phyloP scores from a whole-genome alignment of 352 stramenopile genomes.

The Phytophthora kernoviae region DNA sequence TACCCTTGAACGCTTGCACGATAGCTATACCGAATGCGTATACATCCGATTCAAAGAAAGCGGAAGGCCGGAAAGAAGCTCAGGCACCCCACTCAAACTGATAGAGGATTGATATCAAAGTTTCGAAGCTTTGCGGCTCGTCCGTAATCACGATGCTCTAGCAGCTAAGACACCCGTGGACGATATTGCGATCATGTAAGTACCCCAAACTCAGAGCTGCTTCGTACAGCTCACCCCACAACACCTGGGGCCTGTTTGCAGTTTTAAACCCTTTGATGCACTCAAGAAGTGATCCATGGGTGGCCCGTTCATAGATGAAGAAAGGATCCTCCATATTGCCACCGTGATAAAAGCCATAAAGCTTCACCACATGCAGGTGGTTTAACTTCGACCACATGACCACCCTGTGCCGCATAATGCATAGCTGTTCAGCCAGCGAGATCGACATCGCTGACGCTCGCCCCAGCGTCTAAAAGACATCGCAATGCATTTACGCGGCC shows the following conservation, averaged over 20 bases:
- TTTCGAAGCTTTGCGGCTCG: constrained; percentile 11
- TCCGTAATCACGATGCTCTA: constrained; percentile 14
- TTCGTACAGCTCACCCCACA: constrained; percentile 27
- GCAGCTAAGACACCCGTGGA: constrained; percentile 19
- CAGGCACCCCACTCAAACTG: not conserved
- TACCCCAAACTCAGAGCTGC: constrained; percentile 33
- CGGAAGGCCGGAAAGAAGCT: constrained; percentile 10
- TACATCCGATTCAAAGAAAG: constrained; percentile 21
- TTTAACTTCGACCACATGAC: constrained; percentile 25
- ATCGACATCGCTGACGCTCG: no score
- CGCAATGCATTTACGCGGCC: no score
- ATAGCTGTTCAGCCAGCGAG: no score
- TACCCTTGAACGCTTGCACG: not conserved
- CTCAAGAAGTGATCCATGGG: not conserved
- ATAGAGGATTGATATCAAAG: constrained; percentile 4
- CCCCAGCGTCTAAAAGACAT: no score
- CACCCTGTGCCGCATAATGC: no score
- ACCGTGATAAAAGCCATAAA: constrained; percentile 22
- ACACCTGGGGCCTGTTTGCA: not conserved
- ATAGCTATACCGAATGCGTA: constrained; percentile 10
- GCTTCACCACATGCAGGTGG: constrained; percentile 27
- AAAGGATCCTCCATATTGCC: constrained; percentile 7
- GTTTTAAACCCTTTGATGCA: constrained; percentile 1
- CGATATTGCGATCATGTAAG: constrained; percentile 25
- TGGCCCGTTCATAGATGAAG: constrained; percentile 21